Conservation (phyloP, 2,329 filamentous ascomycete genomes). For the Bipolaris zeicola region DNA sequence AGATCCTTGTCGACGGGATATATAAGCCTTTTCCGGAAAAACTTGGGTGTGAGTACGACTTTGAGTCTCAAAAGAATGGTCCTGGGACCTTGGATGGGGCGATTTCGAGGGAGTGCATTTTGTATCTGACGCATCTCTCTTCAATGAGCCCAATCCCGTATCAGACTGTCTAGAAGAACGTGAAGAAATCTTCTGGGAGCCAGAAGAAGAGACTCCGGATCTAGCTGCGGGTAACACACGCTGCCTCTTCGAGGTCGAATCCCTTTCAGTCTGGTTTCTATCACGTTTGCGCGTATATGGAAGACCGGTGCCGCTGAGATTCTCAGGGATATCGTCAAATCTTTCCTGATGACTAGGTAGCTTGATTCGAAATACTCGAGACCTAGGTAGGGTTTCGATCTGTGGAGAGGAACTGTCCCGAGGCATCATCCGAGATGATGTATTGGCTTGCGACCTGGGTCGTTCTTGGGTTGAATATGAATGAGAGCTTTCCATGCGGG, state of each 20-base stretch:
- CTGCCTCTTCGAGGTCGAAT: constrained; percentile 14
- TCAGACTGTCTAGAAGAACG: neutral
- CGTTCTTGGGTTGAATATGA: constrained; percentile 23
- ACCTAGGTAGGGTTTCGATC: neutral
- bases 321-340: neutral
- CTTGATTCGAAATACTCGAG: neutral
- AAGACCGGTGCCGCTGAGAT: neutral
- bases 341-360: neutral
- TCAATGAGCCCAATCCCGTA: neutral
- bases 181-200: neutral
- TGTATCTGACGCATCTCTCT: neutral
- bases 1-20: constrained; percentile 2
- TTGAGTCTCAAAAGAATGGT: neutral
- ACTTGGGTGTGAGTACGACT: neutral
- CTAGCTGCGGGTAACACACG: constrained; percentile 4
- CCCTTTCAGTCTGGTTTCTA: neutral
- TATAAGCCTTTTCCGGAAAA: neutral
- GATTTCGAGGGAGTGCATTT: neutral
- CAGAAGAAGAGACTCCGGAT: neutral
- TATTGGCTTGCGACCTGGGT: constrained; percentile 41
- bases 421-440: constrained; percentile 37
- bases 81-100: neutral
- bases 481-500: constrained; percentile 2
- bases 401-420: neutral
- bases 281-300: constrained; percentile 20